Percentiles rank a stretch among this genome's conserved stretches.
Evolutionary conservation across 148 eudicot genomes (phyloP).

Genomic region (Rhododendron simsii): DNA sequence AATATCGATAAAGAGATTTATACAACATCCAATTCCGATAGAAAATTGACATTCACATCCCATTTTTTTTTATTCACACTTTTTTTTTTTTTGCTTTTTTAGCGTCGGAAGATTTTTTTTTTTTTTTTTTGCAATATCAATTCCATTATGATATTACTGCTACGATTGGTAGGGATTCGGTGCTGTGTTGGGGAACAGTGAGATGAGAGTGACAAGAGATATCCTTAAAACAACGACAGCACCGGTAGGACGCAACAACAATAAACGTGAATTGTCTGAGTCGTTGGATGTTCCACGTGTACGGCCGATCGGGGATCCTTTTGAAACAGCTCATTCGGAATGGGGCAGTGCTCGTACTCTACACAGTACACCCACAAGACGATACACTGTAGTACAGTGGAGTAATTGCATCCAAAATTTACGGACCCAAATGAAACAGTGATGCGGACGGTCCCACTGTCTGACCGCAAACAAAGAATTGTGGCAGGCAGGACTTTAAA

Average conservation of each 20-base stretch:
- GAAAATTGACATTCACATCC: too few relatives aligned
- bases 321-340: neutral
- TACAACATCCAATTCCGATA: too few relatives aligned
- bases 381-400: neutral
- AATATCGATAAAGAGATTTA: too few relatives aligned
- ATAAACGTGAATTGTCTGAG: conserved; percentile 1
- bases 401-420: conserved; percentile 3
- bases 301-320: neutral
- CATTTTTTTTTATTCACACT: too few relatives aligned
- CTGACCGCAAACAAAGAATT: neutral
- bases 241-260: neutral
- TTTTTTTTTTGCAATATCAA: too few relatives aligned
- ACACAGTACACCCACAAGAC: neutral
- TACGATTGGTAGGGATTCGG: neutral
- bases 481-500: too few relatives aligned
- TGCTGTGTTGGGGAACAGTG: neutral
- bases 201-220: conserved; percentile 26
- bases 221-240: conserved; percentile 15
- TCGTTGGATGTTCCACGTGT: conserved; percentile 18
- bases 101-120: too few relatives aligned
- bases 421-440: conserved; percentile 13
- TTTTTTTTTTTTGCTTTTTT: too few relatives aligned
- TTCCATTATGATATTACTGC: too few relatives aligned
- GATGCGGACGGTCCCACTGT: neutral
- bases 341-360: neutral